Conservation (phyloP, 1,284 basidiomycete species). For the Fomes fomentarius region DNA sequence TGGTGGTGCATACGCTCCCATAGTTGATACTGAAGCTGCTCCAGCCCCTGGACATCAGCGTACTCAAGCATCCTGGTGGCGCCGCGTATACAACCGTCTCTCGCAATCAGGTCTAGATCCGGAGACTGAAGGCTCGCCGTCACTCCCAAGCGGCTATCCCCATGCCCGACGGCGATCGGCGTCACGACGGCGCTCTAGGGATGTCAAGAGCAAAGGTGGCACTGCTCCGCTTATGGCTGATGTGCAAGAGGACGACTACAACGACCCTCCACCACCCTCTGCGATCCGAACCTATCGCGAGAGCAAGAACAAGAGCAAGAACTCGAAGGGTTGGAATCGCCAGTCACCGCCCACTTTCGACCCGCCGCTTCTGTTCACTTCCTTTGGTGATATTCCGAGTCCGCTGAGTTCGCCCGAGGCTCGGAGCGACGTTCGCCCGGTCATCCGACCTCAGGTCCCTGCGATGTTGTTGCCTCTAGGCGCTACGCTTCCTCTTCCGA, state of each 20-base stretch:
- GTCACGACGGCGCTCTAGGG: constrained; percentile 21
- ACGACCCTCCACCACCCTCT: constrained; percentile 47
- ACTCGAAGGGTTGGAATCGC: constrained; percentile 7
- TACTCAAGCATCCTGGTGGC: constrained; percentile 57
- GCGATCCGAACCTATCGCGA: constrained; percentile 38
- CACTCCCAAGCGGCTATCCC: background rate
- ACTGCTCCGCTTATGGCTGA: constrained; percentile 17
- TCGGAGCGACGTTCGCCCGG: background rate
- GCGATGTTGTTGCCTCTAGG: background rate
- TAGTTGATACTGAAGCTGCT: constrained; percentile 13
- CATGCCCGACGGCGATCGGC: constrained; percentile 16
- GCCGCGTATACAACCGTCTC: constrained; percentile 51
- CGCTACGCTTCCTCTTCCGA: background rate
- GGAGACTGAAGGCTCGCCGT: constrained; percentile 12
- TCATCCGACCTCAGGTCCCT: background rate
- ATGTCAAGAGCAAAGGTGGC: background rate
- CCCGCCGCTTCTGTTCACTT: constrained; percentile 15
- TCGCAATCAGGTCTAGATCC: constrained; percentile 47
- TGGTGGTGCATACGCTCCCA: constrained; percentile 12
- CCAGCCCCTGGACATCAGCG: constrained; percentile 26
- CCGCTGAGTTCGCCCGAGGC: constrained; percentile 16
- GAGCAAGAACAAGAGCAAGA: constrained; percentile 14
- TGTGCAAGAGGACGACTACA: constrained; percentile 36
- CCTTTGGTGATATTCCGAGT: constrained; percentile 15
- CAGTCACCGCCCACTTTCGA: constrained; percentile 9